These are phyloP conservation scores for Aureobasidium mangrovei DNA, from an alignment of 2,329 filamentous ascomycete species.

Conservation along the genomic window DNA sequence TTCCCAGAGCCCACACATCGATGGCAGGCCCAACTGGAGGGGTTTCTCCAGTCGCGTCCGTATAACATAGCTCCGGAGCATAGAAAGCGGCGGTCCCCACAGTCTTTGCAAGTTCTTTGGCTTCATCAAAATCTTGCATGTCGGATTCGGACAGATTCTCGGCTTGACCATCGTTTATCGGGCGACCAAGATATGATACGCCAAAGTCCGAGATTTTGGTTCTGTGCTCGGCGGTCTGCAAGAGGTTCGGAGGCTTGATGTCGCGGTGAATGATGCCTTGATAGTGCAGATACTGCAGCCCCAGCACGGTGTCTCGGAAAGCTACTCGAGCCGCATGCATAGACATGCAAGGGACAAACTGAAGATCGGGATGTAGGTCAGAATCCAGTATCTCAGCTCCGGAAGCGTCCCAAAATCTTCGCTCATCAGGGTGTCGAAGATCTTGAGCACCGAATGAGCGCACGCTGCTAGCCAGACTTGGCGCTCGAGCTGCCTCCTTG, in stretches of 20 bases:
- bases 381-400: conserved; percentile 46
- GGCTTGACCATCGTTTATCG: conserved; percentile 71
- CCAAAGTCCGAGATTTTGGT: conserved; percentile 99
- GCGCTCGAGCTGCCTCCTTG: conserved; percentile 47
- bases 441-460: conserved; percentile 14
- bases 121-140: conserved; percentile 69
- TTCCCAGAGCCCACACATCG: conserved; percentile 93
- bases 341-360: conserved; percentile 89
- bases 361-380: conserved; percentile 74
- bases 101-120: conserved; percentile 93
- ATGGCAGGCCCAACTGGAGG: conserved; percentile 83
- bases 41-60: conserved; percentile 67
- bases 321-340: conserved; percentile 71
- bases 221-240: conserved; percentile 74
- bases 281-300: conserved; percentile 73
- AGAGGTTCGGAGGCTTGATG: conserved; percentile 64
- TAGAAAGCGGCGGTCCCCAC: conserved; percentile 97
- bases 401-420: conserved; percentile 36
- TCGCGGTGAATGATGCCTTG: conserved; percentile 64
- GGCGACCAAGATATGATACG: conserved; percentile 90
- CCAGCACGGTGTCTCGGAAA: conserved; percentile 87
- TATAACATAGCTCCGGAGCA: conserved; percentile 90
- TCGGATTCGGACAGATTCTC: conserved; percentile 72
- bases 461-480: conserved; percentile 69
- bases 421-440: conserved; percentile 35